Percentiles rank a stretch among this genome's conserved stretches.
phyloP scores from a whole-genome alignment of 2,329 filamentous ascomycete genomes.

The Aurifilum marmelostoma region DNA sequence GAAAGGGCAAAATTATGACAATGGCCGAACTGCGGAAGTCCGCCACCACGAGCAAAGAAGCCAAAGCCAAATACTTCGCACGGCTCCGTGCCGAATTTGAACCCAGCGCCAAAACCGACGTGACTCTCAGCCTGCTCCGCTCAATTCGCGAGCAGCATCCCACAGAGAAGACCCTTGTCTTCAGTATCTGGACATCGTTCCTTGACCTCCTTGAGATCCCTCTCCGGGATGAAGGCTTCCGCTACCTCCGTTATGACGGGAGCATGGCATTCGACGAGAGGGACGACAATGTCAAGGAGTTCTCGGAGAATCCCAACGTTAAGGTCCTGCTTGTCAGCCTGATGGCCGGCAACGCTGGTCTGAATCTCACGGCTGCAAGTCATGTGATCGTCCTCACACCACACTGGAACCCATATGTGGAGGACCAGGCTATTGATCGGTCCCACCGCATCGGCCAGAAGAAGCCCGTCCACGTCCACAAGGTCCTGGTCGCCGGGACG shows the following conservation, averaged over 20 bases:
- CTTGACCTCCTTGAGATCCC: slow-evolving; percentile 40
- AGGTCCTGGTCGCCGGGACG: slow-evolving; percentile 72
- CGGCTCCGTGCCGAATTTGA: slow-evolving; percentile 35
- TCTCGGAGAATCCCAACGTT: slow-evolving; percentile 54
- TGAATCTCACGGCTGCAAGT: slow-evolving; percentile 79
- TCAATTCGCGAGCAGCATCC: slow-evolving; percentile 34
- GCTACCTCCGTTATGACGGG: slow-evolving; percentile 39
- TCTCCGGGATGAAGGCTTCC: slow-evolving; percentile 34
- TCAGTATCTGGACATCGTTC: slow-evolving; percentile 42
- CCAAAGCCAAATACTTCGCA: slow-evolving; percentile 35
- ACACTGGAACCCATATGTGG: slow-evolving; percentile 89
- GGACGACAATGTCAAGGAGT: slow-evolving; percentile 66
- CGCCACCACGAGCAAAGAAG: slow-evolving; percentile 32
- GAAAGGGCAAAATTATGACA: slow-evolving; percentile 22
- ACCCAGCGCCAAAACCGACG: slow-evolving; percentile 38
- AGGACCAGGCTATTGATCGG: slow-evolving; percentile 86
- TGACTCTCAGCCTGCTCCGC: slow-evolving; percentile 36
- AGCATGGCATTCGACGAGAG: slow-evolving; percentile 44
- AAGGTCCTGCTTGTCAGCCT: slow-evolving; percentile 74
- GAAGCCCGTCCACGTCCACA: slow-evolving; percentile 73
- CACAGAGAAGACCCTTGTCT: slow-evolving; percentile 38
- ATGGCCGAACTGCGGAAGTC: slow-evolving; percentile 35
- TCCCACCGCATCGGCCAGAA: slow-evolving; percentile 82
- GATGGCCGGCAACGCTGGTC: slow-evolving; percentile 77
- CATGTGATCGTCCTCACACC: slow-evolving; percentile 87